Percentiles rank a stretch among this genome's conserved stretches.
Evolutionary conservation across 345 rosid genomes (phyloP).

Genomic region (Heritiera littoralis): DNA sequence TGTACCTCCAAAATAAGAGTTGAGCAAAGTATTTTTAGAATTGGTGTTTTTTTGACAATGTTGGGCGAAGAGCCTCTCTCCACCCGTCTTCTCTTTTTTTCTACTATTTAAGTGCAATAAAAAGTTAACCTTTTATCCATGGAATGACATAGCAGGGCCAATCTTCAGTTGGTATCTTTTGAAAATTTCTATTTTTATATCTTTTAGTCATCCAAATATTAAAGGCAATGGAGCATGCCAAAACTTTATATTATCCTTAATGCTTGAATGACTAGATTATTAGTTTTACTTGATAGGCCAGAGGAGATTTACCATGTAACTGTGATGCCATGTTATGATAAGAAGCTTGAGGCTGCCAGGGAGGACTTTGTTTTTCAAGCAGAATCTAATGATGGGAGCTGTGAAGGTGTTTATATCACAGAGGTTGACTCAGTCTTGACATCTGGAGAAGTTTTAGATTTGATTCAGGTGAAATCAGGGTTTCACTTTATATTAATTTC

Average conservation of each 20-base stretch:
- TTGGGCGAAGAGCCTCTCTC: background rate
- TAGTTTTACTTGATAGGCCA: slow-evolving; percentile 52
- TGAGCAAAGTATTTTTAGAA: background rate
- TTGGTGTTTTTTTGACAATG: background rate
- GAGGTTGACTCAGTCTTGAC: slow-evolving; percentile 99
- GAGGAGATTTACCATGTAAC: slow-evolving; percentile 88
- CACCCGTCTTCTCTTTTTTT: background rate
- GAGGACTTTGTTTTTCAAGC: slow-evolving; percentile 73
- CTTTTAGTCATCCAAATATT: background rate
- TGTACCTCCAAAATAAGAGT: background rate
- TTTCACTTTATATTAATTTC: slow-evolving; percentile 16
- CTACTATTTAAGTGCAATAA: background rate
- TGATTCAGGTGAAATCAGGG: slow-evolving; percentile 61
- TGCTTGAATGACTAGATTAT: slow-evolving; percentile 22
- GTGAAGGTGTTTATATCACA: slow-evolving; percentile 36
- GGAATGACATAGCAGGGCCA: background rate
- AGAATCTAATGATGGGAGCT: slow-evolving; percentile 39
- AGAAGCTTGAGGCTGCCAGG: slow-evolving; percentile 94
- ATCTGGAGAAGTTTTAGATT: slow-evolving; percentile 80
- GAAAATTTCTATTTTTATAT: background rate
- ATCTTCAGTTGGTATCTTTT: slow-evolving; percentile 12
- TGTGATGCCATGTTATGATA: slow-evolving; percentile 98
- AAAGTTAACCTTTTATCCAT: background rate
- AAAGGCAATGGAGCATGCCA: background rate
- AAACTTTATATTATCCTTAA: background rate